phyloP scores from a whole-genome alignment of 2,329 filamentous ascomycete genomes.

The Xylariaceae sp. region DNA sequence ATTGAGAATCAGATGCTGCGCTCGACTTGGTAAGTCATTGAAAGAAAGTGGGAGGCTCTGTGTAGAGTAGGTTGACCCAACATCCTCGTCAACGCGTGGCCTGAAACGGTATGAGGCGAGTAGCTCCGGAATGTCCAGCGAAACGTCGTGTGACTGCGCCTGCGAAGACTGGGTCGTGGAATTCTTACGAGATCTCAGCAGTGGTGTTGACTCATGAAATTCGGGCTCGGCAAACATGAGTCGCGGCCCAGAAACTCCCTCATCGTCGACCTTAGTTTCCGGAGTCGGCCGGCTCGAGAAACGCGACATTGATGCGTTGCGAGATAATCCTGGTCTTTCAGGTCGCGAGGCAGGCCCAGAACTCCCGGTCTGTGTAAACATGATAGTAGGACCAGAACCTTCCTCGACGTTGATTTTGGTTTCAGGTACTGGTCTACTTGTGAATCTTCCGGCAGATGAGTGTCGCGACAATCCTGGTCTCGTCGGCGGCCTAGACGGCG shows the following conservation, averaged over 20 bases:
- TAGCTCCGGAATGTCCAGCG: constrained; percentile 41
- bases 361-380: constrained; percentile 57
- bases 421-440: constrained; percentile 68
- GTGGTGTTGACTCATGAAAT: constrained; percentile 29
- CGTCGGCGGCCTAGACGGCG: constrained; percentile 17
- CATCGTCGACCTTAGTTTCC: constrained; percentile 52
- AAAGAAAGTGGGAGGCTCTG: constrained; percentile 70
- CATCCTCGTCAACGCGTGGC: constrained; percentile 17
- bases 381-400: constrained; percentile 64
- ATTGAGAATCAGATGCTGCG: constrained; percentile 82
- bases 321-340: constrained; percentile 34
- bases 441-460: constrained; percentile 59
- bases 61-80: constrained; percentile 44
- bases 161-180: constrained; percentile 22
- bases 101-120: constrained; percentile 34
- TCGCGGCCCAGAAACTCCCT: constrained; percentile 53
- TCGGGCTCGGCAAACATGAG: constrained; percentile 58
- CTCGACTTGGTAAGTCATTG: constrained; percentile 79
- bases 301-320: constrained; percentile 47
- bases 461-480: constrained; percentile 49
- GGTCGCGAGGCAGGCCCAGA: constrained; percentile 22
- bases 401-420: constrained; percentile 63
- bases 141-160: constrained; percentile 27
- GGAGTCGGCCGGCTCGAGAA: constrained; percentile 62
- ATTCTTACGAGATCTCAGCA: constrained; percentile 34